Evolutionary conservation across 2,329 filamentous ascomycete species (phyloP).

Genomic region (Paecilomyces niveus): DNA sequence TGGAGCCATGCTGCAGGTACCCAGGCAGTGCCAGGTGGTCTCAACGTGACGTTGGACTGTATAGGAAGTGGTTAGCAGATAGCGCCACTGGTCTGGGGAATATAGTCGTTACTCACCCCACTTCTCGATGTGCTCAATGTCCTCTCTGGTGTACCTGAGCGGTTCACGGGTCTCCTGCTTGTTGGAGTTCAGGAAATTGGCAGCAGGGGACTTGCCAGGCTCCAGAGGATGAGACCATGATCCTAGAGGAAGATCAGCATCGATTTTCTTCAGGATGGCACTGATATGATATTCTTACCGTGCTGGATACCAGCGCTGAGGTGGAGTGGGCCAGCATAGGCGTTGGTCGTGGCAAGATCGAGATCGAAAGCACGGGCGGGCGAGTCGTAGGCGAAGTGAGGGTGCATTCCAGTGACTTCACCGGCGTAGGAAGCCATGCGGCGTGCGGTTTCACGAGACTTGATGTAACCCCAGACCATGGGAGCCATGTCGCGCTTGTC

Average conservation of each 20-base stretch:
- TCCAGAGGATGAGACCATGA: constrained; percentile 60
- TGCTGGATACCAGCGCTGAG: constrained; percentile 65
- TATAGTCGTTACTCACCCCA: constrained; percentile 31
- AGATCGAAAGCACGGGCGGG: constrained; percentile 64
- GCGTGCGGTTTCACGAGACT: constrained; percentile 70
- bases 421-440: constrained; percentile 73
- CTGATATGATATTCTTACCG: constrained; percentile 34
- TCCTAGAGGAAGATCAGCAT: constrained; percentile 10
- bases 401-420: constrained; percentile 61
- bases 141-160: constrained; percentile 55
- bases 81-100: constrained; percentile 5
- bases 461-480: constrained; percentile 80
- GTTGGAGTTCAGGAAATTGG: constrained; percentile 57
- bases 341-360: constrained; percentile 67
- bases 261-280: background rate
- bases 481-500: constrained; percentile 78
- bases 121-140: constrained; percentile 57
- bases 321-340: constrained; percentile 67
- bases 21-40: constrained; percentile 64
- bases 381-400: constrained; percentile 65
- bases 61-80: constrained; percentile 27
- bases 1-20: constrained; percentile 71
- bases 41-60: constrained; percentile 63
- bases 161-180: constrained; percentile 53
- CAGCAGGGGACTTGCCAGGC: constrained; percentile 44